Evolutionary conservation across 148 eudicot genomes (phyloP), one percentile per base, ranked within the genome.

Genomic region (Polygonum maritimum): DNA sequence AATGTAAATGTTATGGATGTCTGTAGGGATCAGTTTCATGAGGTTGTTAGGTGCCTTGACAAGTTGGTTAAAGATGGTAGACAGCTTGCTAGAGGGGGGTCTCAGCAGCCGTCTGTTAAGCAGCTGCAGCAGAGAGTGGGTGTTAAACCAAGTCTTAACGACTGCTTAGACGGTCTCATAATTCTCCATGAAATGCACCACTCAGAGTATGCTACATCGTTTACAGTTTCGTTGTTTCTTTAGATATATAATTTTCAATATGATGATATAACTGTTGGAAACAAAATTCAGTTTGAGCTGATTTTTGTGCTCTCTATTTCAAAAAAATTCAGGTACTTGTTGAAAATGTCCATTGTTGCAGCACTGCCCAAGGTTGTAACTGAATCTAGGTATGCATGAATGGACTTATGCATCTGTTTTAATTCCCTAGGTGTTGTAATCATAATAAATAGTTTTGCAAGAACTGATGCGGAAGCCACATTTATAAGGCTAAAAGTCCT

Each of bases 101-200:
- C 90, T 45, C 74, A 73, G 73, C 82, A 77, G 71, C 80, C 79
- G 38, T 83, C 86, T 18, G 38, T 63, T 33, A 85, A 84, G 76
- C 95, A 86, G 76, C 78, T 87, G 79, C 83, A 88, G 40, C 90
- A 90, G 75, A 79, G 86, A 65, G 76, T 89, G 62, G 98, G 98
- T 74, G 80, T 88, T 52, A 92, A 89, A 82, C 98, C 97, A 78
- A 86, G 88, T 81, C 75, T 90, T 80, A 86, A 91, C 79, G 87
- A 92, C 82, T 94, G 97, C 84, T 81, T 94, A 76, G 91, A 92
- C 71, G 96, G 93, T 74, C 92, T 94, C 36, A 63, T 82, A 63
- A 76, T 79, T 76, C 82, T 94, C 81, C 84, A 85, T 16, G 96
- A 90, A 79, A 94, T 92, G 98, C 89, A 94, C 81, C 87, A 74